Evolutionary conservation across 192 early-diverging fungal genomes (phyloP), one percentile per base, ranked within the genome.

Genomic region (Blastocladiella britannica): DNA sequence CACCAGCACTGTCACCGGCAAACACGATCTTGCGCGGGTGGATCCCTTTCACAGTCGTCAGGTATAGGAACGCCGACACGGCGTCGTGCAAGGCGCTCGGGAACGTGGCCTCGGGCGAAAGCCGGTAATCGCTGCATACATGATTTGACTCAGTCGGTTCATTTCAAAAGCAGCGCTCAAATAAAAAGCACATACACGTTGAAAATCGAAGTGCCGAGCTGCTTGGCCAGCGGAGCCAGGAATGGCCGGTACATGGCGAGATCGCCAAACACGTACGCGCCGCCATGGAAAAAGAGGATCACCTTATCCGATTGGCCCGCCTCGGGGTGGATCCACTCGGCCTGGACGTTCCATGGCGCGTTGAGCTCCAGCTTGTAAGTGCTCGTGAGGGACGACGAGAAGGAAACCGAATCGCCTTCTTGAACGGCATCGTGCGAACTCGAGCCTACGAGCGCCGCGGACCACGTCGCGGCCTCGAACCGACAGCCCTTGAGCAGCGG

Each of bases 11-110:
- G 54, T 79, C 71, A 23, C 78, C 72, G 29, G 62, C 60, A 51
- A 75, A 63, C n/a, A 58, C 59, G 29, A 78, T 63, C 25, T 79
- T 60, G 18, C 63, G 29, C 3, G 72, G 69, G 6, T 60, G 27
- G 55, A 63, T 64, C 63, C 74, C 29, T 8, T 74, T 60, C 29
- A 76, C 65, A 7, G 76, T 57, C 18, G 83, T 61, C 4, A 93
- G 67, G 52, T 74, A 80, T 5, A 75, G 55, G 64, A 88, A 92
- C 0, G 85, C 78, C 28, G 82, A 72, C 28, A 91, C 56, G 47
- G 82, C 78, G 69, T 95, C 92, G 28, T 85, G 74, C 7, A 95
- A 59, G 28, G 84, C 87, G 53, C 79, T 66, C 7, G 90, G 92
- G 62, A 88, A 96, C 12, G 81, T 75, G 24, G 76, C 64, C 57